phyloP scores from a whole-genome alignment of 148 eudicot species.

The Pouteria glomerata region DNA sequence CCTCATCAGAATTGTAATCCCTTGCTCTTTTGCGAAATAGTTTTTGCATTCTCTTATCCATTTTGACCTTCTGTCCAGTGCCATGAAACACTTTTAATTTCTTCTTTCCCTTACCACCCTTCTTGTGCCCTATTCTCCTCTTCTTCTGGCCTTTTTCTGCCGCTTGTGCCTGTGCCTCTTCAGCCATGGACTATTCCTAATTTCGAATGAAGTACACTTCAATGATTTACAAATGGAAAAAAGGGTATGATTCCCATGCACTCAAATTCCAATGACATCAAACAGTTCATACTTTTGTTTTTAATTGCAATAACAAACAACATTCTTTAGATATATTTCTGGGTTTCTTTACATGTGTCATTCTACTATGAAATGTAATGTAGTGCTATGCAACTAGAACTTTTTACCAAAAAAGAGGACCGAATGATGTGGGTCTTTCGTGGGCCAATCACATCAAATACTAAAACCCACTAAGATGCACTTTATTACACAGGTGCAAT shows the following conservation, averaged over 20 bases:
- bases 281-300: too few species aligned
- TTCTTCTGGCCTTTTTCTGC: constrained; percentile 18
- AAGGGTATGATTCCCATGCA: neutral
- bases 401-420: too few species aligned
- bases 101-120: constrained; percentile 37
- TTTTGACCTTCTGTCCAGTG: constrained; percentile 41
- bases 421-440: too few species aligned
- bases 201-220: neutral
- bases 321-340: too few species aligned
- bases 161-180: constrained; percentile 20
- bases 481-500: too few species aligned
- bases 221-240: neutral
- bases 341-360: too few species aligned
- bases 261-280: neutral
- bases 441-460: too few species aligned
- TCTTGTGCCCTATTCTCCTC: constrained; percentile 39
- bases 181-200: constrained; percentile 24
- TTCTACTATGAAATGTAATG: too few species aligned
- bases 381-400: too few species aligned
- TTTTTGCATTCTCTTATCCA: constrained; percentile 51
- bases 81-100: constrained; percentile 29
- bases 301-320: too few species aligned
- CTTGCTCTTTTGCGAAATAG: constrained; percentile 60
- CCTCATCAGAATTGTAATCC: constrained; percentile 78
- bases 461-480: too few species aligned